Percentiles rank a stretch among this genome's conserved stretches.
These are phyloP conservation scores for Trichoderma afroharzianum DNA, from an alignment of 2,329 filamentous ascomycete genomes.

Conservation along the genomic window DNA sequence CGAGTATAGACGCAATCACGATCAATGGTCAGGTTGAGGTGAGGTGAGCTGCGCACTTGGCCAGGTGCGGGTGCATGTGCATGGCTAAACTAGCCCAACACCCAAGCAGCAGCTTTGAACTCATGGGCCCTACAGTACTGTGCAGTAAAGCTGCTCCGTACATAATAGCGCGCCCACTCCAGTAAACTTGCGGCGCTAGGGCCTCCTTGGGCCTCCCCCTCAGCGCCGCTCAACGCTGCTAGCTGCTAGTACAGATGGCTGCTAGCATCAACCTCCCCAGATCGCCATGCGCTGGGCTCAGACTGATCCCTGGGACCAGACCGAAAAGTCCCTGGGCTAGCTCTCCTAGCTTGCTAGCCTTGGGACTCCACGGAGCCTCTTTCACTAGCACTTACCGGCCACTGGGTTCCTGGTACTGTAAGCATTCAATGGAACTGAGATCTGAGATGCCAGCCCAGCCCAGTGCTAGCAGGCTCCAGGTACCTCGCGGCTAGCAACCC, in stretches of 20 bases:
- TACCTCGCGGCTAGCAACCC: not conserved
- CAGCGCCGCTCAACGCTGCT: not conserved
- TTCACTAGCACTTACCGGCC: not conserved
- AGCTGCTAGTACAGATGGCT: not conserved
- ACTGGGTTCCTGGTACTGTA: slow-evolving; percentile 15
- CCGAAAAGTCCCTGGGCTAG: not conserved
- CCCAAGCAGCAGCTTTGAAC: not conserved
- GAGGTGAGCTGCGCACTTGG: not conserved
- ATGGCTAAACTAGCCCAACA: not conserved
- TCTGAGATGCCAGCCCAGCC: not conserved
- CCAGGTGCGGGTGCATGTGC: not conserved
- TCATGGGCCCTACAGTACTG: not conserved
- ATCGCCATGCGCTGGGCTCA: slow-evolving; percentile 1
- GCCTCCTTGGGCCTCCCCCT: not conserved
- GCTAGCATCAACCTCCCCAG: slow-evolving; percentile 6
- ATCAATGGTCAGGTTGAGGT: too few species aligned
- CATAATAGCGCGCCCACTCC: not conserved
- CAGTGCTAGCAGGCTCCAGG: not conserved
- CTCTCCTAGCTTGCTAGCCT: not conserved
- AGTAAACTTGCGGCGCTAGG: not conserved
- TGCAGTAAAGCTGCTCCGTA: not conserved
- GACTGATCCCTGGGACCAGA: not conserved
- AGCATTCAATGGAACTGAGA: not conserved
- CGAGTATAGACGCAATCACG: not conserved
- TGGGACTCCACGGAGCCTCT: not conserved